These are phyloP conservation scores for Isoetes taiwanensis DNA, from an alignment of 75 land plant species.

Conservation along the genomic window DNA sequence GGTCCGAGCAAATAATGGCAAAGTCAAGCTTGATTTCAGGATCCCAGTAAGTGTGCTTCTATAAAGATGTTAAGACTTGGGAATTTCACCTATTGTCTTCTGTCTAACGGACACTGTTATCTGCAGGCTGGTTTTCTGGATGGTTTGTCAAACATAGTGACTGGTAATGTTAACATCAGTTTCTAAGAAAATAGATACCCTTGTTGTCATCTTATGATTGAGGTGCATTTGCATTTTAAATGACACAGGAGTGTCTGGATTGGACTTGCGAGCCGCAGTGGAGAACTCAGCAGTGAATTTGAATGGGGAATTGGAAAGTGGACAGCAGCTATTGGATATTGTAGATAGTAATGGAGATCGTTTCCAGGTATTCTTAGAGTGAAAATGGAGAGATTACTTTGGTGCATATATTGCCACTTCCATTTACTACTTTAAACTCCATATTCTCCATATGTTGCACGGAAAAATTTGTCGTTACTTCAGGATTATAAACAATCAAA, in stretches of 20 bases:
- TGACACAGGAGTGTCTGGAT: constrained; percentile 56
- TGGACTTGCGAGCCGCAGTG: constrained; percentile 53
- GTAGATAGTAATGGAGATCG: constrained; percentile 69
- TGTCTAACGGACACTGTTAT: too few species aligned
- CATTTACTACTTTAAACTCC: too few species aligned
- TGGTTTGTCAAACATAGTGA: constrained; percentile 63
- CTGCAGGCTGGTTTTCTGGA: constrained; percentile 93
- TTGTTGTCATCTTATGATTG: neutral
- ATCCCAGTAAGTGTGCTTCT: constrained; percentile 56
- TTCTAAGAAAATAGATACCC: neutral
- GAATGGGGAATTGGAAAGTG: constrained; percentile 28
- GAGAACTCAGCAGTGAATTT: constrained; percentile 40
- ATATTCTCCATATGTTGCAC: too few species aligned
- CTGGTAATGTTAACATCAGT: constrained; percentile 33
- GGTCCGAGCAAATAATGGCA: constrained; percentile 70
- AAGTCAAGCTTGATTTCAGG: constrained; percentile 70
- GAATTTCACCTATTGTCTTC: neutral
- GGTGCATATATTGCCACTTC: too few species aligned
- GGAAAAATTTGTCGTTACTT: too few species aligned
- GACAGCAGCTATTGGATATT: constrained; percentile 56
- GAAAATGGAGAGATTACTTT: neutral
- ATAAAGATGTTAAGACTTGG: neutral
- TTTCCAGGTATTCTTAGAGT: constrained; percentile 76
- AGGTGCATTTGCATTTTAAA: neutral
- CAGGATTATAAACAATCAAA: too few species aligned